phyloP scores from a whole-genome alignment of 768 basidiomycete species.

The Panus rudis region DNA sequence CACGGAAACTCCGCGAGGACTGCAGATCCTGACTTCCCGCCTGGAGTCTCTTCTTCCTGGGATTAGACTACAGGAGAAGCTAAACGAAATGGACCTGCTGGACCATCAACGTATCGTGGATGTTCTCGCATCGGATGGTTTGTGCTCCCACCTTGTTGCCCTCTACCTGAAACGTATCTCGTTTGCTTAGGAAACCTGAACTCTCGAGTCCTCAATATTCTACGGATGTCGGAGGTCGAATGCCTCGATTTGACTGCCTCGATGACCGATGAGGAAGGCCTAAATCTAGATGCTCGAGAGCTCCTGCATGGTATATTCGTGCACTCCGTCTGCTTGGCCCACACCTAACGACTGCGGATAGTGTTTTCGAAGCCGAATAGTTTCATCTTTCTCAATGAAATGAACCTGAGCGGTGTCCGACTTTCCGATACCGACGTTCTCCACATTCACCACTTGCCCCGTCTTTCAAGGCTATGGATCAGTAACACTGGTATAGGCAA shows the following conservation, averaged over 20 bases:
- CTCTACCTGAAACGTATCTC: not conserved
- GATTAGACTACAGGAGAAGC: slow-evolving; percentile 38
- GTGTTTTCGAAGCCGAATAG: slow-evolving; percentile 45
- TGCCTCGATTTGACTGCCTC: slow-evolving; percentile 41
- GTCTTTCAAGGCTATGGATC: slow-evolving; percentile 38
- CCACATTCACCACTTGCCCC: slow-evolving; percentile 47
- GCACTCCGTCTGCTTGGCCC: not conserved
- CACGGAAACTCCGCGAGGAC: slow-evolving; percentile 33
- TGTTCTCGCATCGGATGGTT: slow-evolving; percentile 18
- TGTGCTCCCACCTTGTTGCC: slow-evolving; percentile 1
- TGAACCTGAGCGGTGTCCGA: slow-evolving; percentile 41
- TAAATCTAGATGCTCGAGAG: slow-evolving; percentile 40
- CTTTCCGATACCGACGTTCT: slow-evolving; percentile 43
- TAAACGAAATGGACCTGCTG: slow-evolving; percentile 22
- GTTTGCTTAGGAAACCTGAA: slow-evolving; percentile 41
- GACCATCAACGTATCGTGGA: slow-evolving; percentile 39
- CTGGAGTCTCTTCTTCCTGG: slow-evolving; percentile 42
- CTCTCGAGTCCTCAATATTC: slow-evolving; percentile 33
- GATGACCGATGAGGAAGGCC: slow-evolving; percentile 38
- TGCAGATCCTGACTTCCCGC: slow-evolving; percentile 29
- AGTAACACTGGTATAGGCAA: slow-evolving; percentile 52
- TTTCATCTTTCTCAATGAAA: slow-evolving; percentile 42
- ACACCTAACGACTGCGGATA: too few relatives aligned
- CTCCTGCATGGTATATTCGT: slow-evolving; percentile 34
- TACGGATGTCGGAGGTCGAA: slow-evolving; percentile 40